Evolutionary conservation across 176 grass and related monocot species (phyloP).

Genomic region (Oryza glumipatula): DNA sequence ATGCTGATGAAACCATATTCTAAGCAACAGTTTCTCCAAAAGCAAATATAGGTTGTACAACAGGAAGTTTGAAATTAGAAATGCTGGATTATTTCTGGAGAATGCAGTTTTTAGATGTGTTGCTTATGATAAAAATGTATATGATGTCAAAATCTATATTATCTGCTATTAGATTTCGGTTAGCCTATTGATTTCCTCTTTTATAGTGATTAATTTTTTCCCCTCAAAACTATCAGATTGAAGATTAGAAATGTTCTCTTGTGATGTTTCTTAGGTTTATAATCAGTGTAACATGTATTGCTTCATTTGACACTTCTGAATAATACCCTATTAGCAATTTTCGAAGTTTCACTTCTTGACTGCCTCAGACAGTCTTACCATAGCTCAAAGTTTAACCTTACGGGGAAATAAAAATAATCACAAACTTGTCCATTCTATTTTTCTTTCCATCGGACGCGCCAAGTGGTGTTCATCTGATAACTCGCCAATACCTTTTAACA

Average conservation of each 20-base stretch:
- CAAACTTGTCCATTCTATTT: neutral
- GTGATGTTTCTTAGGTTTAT: neutral
- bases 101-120: conserved; percentile 19
- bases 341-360: neutral
- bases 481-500: neutral
- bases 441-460: neutral
- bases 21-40: conserved; percentile 19
- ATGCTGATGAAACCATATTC: conserved; percentile 3
- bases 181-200: neutral
- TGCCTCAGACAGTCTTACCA: neutral
- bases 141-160: conserved; percentile 4
- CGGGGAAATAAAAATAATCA: neutral
- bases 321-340: neutral
- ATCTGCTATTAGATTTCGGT: neutral
- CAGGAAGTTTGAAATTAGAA: conserved; percentile 1
- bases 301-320: neutral
- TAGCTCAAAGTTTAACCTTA: neutral
- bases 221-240: neutral
- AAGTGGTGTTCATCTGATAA: neutral
- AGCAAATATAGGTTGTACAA: conserved; percentile 1
- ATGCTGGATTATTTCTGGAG: neutral
- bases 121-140: neutral
- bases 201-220: neutral
- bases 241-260: neutral
- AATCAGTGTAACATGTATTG: conserved; percentile 17